Conservation (phyloP, 495 filamentous ascomycete species). For the Trichoderma virens region DNA sequence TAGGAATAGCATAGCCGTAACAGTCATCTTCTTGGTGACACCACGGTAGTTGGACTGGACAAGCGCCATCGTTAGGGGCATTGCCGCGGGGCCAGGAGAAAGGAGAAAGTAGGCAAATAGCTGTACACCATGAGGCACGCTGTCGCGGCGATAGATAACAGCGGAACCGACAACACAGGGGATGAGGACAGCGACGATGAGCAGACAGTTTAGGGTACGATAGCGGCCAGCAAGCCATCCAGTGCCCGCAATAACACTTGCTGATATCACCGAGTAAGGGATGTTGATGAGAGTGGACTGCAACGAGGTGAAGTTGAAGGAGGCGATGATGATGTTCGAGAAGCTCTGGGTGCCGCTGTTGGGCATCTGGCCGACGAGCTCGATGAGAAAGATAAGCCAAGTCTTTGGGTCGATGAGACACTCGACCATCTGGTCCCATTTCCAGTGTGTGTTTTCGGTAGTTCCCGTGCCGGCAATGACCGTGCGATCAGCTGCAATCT, state of each 20-base stretch:
- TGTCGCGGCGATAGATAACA: conserved; percentile 24
- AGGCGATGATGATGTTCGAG: conserved; percentile 31
- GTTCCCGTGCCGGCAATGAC: conserved; percentile 28
- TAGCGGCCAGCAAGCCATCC: conserved; percentile 34
- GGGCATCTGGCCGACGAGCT: conserved; percentile 35
- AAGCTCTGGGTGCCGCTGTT: conserved; percentile 39
- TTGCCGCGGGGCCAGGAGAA: conserved; percentile 23
- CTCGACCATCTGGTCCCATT: conserved; percentile 28
- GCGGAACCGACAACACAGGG: conserved; percentile 33
- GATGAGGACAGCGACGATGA: conserved; percentile 25
- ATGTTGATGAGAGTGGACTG: conserved; percentile 31
- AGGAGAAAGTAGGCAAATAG: conserved; percentile 29
- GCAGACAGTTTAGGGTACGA: conserved; percentile 30
- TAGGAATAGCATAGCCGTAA: conserved; percentile 53
- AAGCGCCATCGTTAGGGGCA: conserved; percentile 28
- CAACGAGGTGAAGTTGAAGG: conserved; percentile 33
- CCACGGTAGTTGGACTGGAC: conserved; percentile 55
- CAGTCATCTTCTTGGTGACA: conserved; percentile 70
- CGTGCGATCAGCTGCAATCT: conserved; percentile 27
- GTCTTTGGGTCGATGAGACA: conserved; percentile 36
- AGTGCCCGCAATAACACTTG: conserved; percentile 24
- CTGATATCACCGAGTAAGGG: conserved; percentile 29
- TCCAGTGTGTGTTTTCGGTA: conserved; percentile 28
- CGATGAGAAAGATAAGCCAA: conserved; percentile 31
- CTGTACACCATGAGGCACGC: conserved; percentile 22